These are phyloP conservation scores for Ceratobasidium papillatum DNA, from an alignment of 1,284 basidiomycete species.

Conservation along the genomic window DNA sequence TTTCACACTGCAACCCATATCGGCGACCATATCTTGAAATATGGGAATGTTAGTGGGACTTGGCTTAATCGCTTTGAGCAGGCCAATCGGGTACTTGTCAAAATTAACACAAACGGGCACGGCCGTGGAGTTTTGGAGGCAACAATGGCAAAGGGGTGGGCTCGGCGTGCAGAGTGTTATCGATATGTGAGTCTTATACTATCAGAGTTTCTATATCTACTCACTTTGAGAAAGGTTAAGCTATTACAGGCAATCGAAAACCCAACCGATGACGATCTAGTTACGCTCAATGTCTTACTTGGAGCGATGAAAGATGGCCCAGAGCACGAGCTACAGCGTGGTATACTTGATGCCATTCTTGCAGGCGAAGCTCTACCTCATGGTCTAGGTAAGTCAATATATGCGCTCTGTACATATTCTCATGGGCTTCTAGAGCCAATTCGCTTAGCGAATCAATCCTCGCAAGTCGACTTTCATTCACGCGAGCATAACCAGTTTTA, in stretches of 20 bases:
- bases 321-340: slow-evolving; percentile 5
- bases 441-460: not conserved
- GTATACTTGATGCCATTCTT: not conserved
- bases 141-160: slow-evolving; percentile 18
- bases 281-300: not conserved
- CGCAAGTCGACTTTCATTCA: not conserved
- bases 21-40: not conserved
- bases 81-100: not conserved
- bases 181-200: not conserved
- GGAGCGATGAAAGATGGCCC: not conserved
- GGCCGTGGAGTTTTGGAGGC: not conserved
- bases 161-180: not conserved
- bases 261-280: not conserved
- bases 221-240: not conserved
- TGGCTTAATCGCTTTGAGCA: not conserved
- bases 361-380: not conserved
- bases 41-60: not conserved
- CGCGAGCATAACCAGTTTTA: not conserved
- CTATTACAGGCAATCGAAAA: not conserved
- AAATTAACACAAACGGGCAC: slow-evolving; percentile 17
- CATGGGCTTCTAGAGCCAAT: too few relatives aligned
- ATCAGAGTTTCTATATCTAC: not conserved
- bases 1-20: slow-evolving; percentile 12
- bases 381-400: not conserved
- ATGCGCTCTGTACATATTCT: not conserved